These are phyloP conservation scores for Pogostemon cablin DNA, from an alignment of 257 asterid species.

Conservation along the genomic window DNA sequence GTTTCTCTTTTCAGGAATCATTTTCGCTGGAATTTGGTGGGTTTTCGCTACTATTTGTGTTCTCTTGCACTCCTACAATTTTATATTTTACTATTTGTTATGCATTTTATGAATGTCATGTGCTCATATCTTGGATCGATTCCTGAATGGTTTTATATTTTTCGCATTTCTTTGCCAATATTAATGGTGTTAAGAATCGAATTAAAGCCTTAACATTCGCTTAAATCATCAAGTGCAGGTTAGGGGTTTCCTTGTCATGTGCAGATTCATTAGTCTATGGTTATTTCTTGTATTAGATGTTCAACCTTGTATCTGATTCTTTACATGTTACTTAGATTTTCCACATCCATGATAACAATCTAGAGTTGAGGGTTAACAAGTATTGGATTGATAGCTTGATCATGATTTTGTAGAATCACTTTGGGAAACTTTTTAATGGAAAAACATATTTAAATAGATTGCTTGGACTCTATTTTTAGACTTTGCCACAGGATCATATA, in stretches of 20 bases:
- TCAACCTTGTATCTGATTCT: neutral
- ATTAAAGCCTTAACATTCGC: neutral
- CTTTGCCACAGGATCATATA: neutral
- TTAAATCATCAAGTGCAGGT: neutral
- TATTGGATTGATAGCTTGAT: constrained; percentile 2
- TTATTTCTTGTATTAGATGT: neutral
- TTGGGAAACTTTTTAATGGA: neutral
- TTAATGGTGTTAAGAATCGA: neutral
- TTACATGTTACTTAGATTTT: neutral
- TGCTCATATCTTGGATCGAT: neutral
- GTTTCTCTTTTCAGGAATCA: neutral
- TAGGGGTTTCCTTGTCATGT: neutral
- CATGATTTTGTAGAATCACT: constrained; percentile 8
- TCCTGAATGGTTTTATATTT: neutral
- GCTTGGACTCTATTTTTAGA: neutral
- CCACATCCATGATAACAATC: neutral
- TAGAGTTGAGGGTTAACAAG: neutral
- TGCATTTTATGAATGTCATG: neutral
- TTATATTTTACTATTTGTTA: neutral
- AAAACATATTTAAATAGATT: constrained; percentile 3
- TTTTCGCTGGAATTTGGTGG: constrained; percentile 9
- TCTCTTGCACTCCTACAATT: neutral
- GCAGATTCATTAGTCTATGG: neutral
- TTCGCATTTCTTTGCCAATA: neutral
- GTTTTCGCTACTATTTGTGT: constrained; percentile 1